Conservation (phyloP, 1,284 basidiomycete species). For the Trametes pubescens region DNA sequence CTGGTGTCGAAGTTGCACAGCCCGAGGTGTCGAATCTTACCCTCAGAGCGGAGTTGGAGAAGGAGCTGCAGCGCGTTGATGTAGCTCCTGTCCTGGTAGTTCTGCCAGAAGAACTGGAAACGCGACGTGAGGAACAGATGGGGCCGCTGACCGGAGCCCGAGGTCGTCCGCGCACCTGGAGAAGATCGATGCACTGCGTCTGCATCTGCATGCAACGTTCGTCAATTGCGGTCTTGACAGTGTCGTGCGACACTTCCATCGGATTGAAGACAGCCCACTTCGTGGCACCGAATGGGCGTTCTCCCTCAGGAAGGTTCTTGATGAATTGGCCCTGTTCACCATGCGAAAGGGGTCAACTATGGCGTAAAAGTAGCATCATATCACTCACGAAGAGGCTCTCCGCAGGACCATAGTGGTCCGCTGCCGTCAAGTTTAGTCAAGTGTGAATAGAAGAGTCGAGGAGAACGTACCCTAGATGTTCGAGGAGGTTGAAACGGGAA, state of each 20-base stretch:
- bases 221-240: constrained; percentile 65
- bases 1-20: constrained; percentile 81
- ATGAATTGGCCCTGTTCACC: constrained; percentile 58
- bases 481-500: neutral
- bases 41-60: constrained; percentile 60
- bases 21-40: constrained; percentile 70
- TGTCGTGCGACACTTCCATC: constrained; percentile 53
- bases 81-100: constrained; percentile 75
- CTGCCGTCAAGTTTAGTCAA: constrained; percentile 44
- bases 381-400: constrained; percentile 73
- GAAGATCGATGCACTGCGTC: constrained; percentile 61
- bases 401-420: constrained; percentile 81
- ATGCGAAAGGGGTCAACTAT: constrained; percentile 6
- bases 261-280: constrained; percentile 81
- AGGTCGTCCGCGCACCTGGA: constrained; percentile 56
- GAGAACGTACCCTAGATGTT: constrained; percentile 30
- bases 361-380: constrained; percentile 16
- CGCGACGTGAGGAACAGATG: constrained; percentile 16
- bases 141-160: constrained; percentile 18
- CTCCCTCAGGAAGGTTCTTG: constrained; percentile 22
- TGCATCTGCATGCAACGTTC: constrained; percentile 66
- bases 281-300: constrained; percentile 66
- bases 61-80: constrained; percentile 65
- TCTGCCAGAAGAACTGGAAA: constrained; percentile 77
- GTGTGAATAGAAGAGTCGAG: neutral